These are phyloP conservation scores for Taphrina populina DNA, from an alignment of 1,139 yeast species.

Conservation along the genomic window DNA sequence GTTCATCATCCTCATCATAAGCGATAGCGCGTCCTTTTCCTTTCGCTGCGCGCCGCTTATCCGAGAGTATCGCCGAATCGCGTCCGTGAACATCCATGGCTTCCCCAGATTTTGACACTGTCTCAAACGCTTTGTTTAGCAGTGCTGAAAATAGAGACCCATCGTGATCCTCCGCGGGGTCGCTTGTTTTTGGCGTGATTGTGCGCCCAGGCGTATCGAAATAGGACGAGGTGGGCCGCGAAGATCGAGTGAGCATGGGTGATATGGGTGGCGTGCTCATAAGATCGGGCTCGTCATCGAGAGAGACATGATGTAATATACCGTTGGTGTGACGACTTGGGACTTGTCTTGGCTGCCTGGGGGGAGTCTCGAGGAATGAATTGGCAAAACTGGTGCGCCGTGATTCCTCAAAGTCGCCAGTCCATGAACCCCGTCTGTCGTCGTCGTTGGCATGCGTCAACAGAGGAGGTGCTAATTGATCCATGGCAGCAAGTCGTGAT, in stretches of 20 bases:
- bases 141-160: conserved; percentile 4
- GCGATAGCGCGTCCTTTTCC: conserved; percentile 11
- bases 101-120: conserved; percentile 18
- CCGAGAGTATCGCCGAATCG: not conserved
- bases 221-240: conserved; percentile 1
- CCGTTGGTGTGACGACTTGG: too few species aligned
- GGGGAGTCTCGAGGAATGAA: conserved; percentile 18
- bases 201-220: conserved; percentile 6
- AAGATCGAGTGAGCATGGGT: not conserved
- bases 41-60: conserved; percentile 2
- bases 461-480: conserved; percentile 14
- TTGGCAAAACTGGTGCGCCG: conserved; percentile 22
- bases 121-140: conserved; percentile 19
- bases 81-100: conserved; percentile 17
- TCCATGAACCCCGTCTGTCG: conserved; percentile 17
- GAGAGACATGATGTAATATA: conserved; percentile 7
- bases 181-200: not conserved
- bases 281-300: conserved; percentile 15
- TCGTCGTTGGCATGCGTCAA: conserved; percentile 5
- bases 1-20: conserved; percentile 8
- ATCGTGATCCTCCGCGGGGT: not conserved
- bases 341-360: not conserved
- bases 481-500: too few species aligned
- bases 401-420: conserved; percentile 5
- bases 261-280: conserved; percentile 20